Evolutionary conservation across 1,284 basidiomycete genomes (phyloP).

Genomic region (Cryptococcus sp.): DNA sequence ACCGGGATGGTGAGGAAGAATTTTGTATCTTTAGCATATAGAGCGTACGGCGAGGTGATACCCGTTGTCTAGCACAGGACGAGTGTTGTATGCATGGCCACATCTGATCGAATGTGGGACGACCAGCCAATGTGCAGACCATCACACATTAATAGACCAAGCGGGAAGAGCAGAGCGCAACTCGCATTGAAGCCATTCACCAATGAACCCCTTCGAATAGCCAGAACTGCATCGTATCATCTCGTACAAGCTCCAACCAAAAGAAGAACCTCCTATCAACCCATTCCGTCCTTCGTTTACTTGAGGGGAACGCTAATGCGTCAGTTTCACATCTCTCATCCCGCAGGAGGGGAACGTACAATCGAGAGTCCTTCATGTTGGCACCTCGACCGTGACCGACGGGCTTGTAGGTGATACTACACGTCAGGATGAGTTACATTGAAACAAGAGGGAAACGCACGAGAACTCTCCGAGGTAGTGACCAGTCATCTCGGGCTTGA

Average conservation of each 20-base stretch:
- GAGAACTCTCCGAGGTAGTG: slow-evolving; percentile 94
- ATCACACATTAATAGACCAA: too few relatives aligned
- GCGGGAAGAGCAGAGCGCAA: too few relatives aligned
- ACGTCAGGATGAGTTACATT: slow-evolving; percentile 29
- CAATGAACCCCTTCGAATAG: too few relatives aligned
- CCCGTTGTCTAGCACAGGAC: too few relatives aligned
- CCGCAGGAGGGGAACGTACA: slow-evolving; percentile 42
- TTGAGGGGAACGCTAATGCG: slow-evolving; percentile 56
- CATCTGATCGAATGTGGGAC: too few relatives aligned
- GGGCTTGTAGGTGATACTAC: slow-evolving; percentile 85
- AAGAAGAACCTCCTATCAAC: background rate
- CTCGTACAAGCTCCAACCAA: slow-evolving; percentile 20
- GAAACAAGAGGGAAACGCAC: slow-evolving; percentile 21
- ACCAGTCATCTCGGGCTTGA: slow-evolving; percentile 99
- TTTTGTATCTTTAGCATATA: too few relatives aligned
- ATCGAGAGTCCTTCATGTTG: slow-evolving; percentile 58
- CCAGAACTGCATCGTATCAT: slow-evolving; percentile 4
- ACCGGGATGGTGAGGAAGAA: too few relatives aligned
- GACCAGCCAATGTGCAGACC: too few relatives aligned
- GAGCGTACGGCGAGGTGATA: too few relatives aligned
- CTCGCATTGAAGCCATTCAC: too few relatives aligned
- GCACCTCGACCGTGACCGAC: slow-evolving; percentile 99
- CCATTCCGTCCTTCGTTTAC: slow-evolving; percentile 42
- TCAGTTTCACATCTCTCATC: background rate
- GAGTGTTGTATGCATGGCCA: too few relatives aligned